Conservation (phyloP, 1,139 yeast species). For the Hyphopichia buzzinii region DNA sequence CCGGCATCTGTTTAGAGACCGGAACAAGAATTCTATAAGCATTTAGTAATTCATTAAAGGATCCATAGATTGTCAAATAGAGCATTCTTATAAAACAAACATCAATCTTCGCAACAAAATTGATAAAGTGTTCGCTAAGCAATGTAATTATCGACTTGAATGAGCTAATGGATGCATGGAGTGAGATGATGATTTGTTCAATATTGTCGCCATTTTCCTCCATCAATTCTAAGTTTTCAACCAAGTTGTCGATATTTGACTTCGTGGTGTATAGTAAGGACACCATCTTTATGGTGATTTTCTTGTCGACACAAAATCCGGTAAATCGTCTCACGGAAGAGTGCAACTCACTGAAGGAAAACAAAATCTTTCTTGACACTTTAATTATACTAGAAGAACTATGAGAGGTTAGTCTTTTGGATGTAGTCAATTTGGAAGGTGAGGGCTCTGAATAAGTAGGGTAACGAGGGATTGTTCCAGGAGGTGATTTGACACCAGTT, state of each 20-base stretch:
- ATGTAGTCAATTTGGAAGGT: constrained; percentile 11
- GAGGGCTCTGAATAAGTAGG: constrained; percentile 6
- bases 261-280: constrained; percentile 55
- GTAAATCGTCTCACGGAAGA: constrained; percentile 65
- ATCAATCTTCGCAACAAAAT: constrained; percentile 57
- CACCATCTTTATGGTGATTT: constrained; percentile 57
- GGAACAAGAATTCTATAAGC: constrained; percentile 62
- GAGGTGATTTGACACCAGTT: constrained; percentile 3
- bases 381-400: constrained; percentile 35
- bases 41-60: constrained; percentile 72
- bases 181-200: constrained; percentile 28
- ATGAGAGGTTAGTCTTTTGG: constrained; percentile 7
- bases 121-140: constrained; percentile 45
- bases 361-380: constrained; percentile 55
- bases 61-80: constrained; percentile 67
- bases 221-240: constrained; percentile 56
- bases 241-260: constrained; percentile 56
- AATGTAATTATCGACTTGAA: constrained; percentile 53
- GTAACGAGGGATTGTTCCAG: constrained; percentile 1
- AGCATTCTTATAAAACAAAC: constrained; percentile 71
- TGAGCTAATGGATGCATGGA: constrained; percentile 38
- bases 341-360: constrained; percentile 68
- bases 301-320: constrained; percentile 65
- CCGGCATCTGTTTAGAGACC: constrained; percentile 11
- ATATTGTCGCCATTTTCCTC: constrained; percentile 41